Base-by-base conservation (phyloP, 1,284 basidiomycete genomes). In the Fistulina hepatica region DNA sequence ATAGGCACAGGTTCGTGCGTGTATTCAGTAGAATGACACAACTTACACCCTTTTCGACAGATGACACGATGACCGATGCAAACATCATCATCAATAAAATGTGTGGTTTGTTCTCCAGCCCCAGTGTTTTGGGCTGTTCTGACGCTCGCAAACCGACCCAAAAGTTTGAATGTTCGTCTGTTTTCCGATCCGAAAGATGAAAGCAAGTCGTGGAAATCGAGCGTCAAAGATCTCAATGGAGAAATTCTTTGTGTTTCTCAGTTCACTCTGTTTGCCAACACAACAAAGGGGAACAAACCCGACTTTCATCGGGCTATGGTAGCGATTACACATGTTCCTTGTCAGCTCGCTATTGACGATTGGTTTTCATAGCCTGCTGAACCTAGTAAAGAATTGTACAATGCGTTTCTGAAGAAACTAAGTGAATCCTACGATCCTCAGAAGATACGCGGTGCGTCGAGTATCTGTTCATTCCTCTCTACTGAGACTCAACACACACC, bases 231-330 rank as follows among this genome's bases (percentile, higher is more conserved):
- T 45, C 73, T 92, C 22, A 70, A 74, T 21, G 90, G 88, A 37
- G 88, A 92, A 39, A 71, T 94, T 10, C 69, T 94, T 17, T 92
- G 89, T 49, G 85, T 92, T 11, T 92, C 88, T 1, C 90, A 94
- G 50, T 94, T 94, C 56, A 94, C 90, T 0, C 67, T 94, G 12
- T 63, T 90, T 51, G 90, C 88, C n/a, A 81, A 81, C 47, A 91
- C 88, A 6, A 65, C 69, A 42, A 92, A 91, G 58, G 89, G 88
- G 15, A 79, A 70, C 49, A 90, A 91, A 52, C 90, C 82, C 25
- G 90, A 93, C 57, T 94, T 93, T 55, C 90, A 93, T 59, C 71
- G 71, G 36, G 86, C 89, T 4, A 92, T 93, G 89, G 88, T 84
- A 36, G 19, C 24, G 25, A 32, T 32, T 31, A 36, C 27, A 33